These are phyloP conservation scores for Tolypocladium endophyticum DNA, from an alignment of 2,329 filamentous ascomycete genomes.

Conservation along the genomic window DNA sequence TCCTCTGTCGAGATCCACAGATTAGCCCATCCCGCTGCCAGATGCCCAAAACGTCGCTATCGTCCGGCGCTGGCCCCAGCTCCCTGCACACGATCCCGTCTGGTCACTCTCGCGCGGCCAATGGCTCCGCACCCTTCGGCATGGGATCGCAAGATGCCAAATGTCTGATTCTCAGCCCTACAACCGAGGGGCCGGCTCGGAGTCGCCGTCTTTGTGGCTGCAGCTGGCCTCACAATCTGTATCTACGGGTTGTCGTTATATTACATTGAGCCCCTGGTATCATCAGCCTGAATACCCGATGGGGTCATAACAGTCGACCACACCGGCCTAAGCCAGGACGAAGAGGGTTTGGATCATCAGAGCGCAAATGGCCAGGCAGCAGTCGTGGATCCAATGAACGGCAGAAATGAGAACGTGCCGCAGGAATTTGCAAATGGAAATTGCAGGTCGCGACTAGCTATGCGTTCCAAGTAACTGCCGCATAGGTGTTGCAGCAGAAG, in stretches of 20 bases:
- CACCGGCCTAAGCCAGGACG: background rate
- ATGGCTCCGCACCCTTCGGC: background rate
- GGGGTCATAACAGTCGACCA: background rate
- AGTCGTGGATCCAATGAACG: background rate
- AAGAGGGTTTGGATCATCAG: background rate
- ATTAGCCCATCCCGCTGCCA: background rate
- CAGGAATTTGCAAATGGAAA: background rate
- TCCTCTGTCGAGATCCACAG: background rate
- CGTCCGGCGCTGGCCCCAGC: background rate
- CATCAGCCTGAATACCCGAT: background rate
- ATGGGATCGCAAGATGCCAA: background rate
- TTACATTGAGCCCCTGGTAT: background rate
- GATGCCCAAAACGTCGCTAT: background rate
- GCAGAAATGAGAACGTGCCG: background rate
- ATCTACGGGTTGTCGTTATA: background rate
- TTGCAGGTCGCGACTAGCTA: background rate
- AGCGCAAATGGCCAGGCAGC: background rate
- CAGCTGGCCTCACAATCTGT: background rate
- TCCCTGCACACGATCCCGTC: background rate
- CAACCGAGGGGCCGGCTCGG: background rate
- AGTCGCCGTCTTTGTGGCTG: background rate
- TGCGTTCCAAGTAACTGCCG: background rate
- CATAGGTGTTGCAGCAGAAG: background rate
- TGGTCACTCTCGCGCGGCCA: background rate
- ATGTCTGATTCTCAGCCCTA: slow-evolving; percentile 1